Evolutionary conservation across 2,329 filamentous ascomycete genomes (phyloP), one percentile per base, ranked within the genome.

Genomic region (Xylariaceae sp.): DNA sequence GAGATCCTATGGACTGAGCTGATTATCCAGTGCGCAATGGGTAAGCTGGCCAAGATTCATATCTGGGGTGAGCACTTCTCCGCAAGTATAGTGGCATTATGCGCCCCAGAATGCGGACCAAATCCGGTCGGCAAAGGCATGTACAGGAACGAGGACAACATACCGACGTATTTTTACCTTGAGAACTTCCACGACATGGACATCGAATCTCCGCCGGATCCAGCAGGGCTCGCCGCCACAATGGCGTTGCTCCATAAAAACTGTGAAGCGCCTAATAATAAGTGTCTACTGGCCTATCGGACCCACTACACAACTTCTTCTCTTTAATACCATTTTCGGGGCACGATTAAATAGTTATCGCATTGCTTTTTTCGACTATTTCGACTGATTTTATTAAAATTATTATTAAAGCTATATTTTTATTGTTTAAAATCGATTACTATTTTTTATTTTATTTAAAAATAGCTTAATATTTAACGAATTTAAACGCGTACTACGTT

Each of bases 161-260:
- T 31, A 9, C 10, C 27, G 17, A 42, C 48, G 5, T 54, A 52
- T 39, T 58, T 59, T 47, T 52, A 49, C 40, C 12, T 58, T 4
- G 31, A 35, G 30, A 46, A 50, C 22, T 59, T 54, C 36, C 47
- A 52, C 36, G 50, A 56, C 15, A 56, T 59, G 53, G 46, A 56
- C 19, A 9, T 48, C 18, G 17, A 19, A 7, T 39, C 36, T 11
- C 27, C 38, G 3, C 54, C 51, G 11, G 52, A 57, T 10, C 55
- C 57, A 10, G 46, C 42, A 11, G 27, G 39, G 5, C 45, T 58
- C 12, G 41, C 45, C 6, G 35, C 46, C 2, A 41, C 40, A 35
- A 44, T 60, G 38, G 54, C 51, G n/a, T 10, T 50, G 38, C 44
- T 60, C n/a, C 52, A 60, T 44, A n/a, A 11, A 9, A 36, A 45